Conservation (phyloP, 129 eudicot species). For the Solidago caesia region DNA sequence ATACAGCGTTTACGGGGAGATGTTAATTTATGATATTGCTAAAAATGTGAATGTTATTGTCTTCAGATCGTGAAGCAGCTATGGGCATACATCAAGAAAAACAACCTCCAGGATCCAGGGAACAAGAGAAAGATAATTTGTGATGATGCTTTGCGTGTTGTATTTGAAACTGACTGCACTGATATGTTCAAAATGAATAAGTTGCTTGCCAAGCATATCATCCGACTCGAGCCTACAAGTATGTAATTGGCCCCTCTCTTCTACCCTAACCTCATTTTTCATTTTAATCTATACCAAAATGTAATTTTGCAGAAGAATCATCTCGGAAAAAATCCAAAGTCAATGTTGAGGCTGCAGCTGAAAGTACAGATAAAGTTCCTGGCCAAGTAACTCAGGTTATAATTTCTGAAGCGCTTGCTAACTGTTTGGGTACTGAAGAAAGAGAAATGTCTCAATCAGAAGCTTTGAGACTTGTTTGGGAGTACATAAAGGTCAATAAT, state of each 20-base stretch:
- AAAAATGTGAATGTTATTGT: conserved; percentile 10
- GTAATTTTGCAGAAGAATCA: conserved; percentile 55
- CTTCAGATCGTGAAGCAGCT: conserved; percentile 91
- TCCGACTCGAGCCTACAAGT: conserved; percentile 85
- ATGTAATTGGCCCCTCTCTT: conserved; percentile 22
- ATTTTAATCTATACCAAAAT: neutral
- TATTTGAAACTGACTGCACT: conserved; percentile 84
- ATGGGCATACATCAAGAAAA: conserved; percentile 88
- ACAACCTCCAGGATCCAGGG: conserved; percentile 93
- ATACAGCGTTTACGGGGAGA: neutral
- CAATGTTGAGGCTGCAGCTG: conserved; percentile 49
- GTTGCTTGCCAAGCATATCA: conserved; percentile 82
- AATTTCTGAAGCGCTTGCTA: conserved; percentile 79
- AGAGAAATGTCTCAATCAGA: conserved; percentile 79
- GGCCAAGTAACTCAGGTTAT: conserved; percentile 33
- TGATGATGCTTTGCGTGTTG: conserved; percentile 80
- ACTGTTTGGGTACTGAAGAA: conserved; percentile 68
- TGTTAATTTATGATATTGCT: conserved; percentile 8
- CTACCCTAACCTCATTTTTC: neutral
- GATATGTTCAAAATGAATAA: conserved; percentile 98
- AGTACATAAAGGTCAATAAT: conserved; percentile 71
- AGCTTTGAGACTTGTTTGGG: conserved; percentile 73
- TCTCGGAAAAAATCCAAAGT: conserved; percentile 52
- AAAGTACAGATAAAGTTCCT: conserved; percentile 44
- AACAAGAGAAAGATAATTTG: conserved; percentile 94